A percentile compares a stretch with the other conserved stretches of the same genome.
Evolutionary conservation across 1,139 yeast genomes (phyloP).

Genomic region (Debaryomyces robertsiae): DNA sequence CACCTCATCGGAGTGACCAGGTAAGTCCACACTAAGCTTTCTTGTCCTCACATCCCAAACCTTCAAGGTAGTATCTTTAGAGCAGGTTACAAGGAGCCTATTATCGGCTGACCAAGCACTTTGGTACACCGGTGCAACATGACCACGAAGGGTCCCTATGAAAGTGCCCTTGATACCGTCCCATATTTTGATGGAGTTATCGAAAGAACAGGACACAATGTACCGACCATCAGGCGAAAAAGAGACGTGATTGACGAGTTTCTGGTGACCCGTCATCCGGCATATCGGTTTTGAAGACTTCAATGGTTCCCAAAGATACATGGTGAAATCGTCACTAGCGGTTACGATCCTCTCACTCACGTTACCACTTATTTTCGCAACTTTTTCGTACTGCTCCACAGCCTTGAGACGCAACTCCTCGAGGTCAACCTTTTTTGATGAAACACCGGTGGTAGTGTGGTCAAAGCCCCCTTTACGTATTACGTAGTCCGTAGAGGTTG

Average conservation of each 20-base stretch:
- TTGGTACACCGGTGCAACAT: constrained; percentile 96
- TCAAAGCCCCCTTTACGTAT: constrained; percentile 63
- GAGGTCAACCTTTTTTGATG: constrained; percentile 25
- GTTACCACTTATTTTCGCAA: constrained; percentile 70
- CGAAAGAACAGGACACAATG: constrained; percentile 92
- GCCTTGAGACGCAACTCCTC: constrained; percentile 42
- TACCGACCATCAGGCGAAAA: constrained; percentile 95
- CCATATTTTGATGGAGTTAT: constrained; percentile 93
- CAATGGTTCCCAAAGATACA: constrained; percentile 95
- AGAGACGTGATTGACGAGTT: constrained; percentile 91
- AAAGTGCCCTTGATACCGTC: constrained; percentile 93
- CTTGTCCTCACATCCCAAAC: constrained; percentile 94
- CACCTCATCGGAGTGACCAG: constrained; percentile 95
- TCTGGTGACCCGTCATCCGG: constrained; percentile 97
- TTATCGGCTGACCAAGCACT: constrained; percentile 99
- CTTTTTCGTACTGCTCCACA: constrained; percentile 66
- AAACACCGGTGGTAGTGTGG: constrained; percentile 26
- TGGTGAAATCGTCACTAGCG: constrained; percentile 96
- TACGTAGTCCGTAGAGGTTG: constrained; percentile 88
- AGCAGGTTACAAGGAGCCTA: constrained; percentile 85
- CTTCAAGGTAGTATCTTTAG: constrained; percentile 94
- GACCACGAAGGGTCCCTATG: constrained; percentile 89
- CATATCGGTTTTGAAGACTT: constrained; percentile 79
- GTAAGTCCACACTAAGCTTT: constrained; percentile 83
- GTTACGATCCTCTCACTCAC: constrained; percentile 83